Conservation (phyloP, 2,329 filamentous ascomycete species). For the Claviceps humidiphila region DNA sequence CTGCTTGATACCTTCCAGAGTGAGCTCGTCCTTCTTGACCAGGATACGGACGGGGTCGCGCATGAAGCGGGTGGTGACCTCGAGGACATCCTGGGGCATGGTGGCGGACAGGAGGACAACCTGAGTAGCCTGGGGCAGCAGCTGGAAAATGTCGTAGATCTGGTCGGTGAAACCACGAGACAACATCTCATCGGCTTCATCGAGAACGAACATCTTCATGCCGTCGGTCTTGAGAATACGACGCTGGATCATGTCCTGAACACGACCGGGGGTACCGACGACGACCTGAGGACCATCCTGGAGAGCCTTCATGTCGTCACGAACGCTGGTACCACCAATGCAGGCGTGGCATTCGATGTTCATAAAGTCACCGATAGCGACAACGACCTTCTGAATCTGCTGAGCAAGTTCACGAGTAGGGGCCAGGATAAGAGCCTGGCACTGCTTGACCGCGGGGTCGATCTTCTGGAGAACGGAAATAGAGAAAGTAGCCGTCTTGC, state of each 20-base stretch:
- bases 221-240: slow-evolving; percentile 90
- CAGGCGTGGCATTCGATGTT: slow-evolving; percentile 97
- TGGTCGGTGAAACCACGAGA: slow-evolving; percentile 99
- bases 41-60: slow-evolving; percentile 96
- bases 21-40: slow-evolving; percentile 99
- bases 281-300: slow-evolving; percentile 94
- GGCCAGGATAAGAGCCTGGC: slow-evolving; percentile 95
- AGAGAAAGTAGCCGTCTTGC: slow-evolving; percentile 99
- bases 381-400: slow-evolving; percentile 98
- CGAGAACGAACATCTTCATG: slow-evolving; percentile 99
- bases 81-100: slow-evolving; percentile 97
- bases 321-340: slow-evolving; percentile 95
- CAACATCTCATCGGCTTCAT: slow-evolving; percentile 99
- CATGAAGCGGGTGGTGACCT: slow-evolving; percentile 99
- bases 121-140: slow-evolving; percentile 94
- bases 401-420: slow-evolving; percentile 97
- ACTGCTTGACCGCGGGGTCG: slow-evolving; percentile 85
- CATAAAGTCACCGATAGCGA: slow-evolving; percentile 99
- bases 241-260: slow-evolving; percentile 99
- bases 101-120: slow-evolving; percentile 96
- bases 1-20: slow-evolving; percentile 99
- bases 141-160: slow-evolving; percentile 99
- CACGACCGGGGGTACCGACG: slow-evolving; percentile 94
- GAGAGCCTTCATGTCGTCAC: slow-evolving; percentile 97
- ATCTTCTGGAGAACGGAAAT: slow-evolving; percentile 99